Evolutionary conservation across 2,329 filamentous ascomycete species (phyloP).

Genomic region (Spiromastix sp.): DNA sequence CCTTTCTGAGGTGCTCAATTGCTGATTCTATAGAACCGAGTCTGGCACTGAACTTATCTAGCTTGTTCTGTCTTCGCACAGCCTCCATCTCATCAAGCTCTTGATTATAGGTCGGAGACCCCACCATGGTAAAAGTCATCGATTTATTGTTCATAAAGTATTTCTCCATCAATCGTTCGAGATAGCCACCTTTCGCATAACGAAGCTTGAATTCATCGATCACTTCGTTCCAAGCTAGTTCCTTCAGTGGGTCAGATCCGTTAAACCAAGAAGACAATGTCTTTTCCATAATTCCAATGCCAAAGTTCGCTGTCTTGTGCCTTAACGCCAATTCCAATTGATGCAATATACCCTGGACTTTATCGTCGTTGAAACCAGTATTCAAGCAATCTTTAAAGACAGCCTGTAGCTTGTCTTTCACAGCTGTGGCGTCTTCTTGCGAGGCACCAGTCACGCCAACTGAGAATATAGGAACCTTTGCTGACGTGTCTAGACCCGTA

Average conservation of each 20-base stretch:
- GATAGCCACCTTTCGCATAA: conserved; percentile 65
- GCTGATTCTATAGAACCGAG: conserved; percentile 64
- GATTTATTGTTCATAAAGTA: conserved; percentile 82
- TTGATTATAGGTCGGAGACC: conserved; percentile 62
- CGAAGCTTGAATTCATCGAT: conserved; percentile 70
- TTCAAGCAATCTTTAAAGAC: conserved; percentile 60
- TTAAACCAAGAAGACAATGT: conserved; percentile 93
- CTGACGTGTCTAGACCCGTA: conserved; percentile 76
- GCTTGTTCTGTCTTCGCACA: conserved; percentile 61
- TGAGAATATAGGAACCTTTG: conserved; percentile 71
- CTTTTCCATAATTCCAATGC: conserved; percentile 79
- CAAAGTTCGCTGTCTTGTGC: conserved; percentile 94
- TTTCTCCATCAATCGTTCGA: conserved; percentile 77
- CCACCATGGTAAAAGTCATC: conserved; percentile 88
- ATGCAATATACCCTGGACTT: conserved; percentile 88
- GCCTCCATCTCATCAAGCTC: conserved; percentile 70
- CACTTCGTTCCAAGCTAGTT: conserved; percentile 83
- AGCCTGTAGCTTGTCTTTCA: conserved; percentile 63
- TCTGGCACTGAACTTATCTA: conserved; percentile 56
- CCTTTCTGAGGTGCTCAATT: conserved; percentile 58
- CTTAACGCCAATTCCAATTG: conserved; percentile 88
- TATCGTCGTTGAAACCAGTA: conserved; percentile 76
- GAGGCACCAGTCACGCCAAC: conserved; percentile 85
- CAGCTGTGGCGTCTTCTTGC: conserved; percentile 63
- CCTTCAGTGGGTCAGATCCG: conserved; percentile 82